Base-by-base conservation (phyloP, 768 basidiomycete genomes). In the Chalciporus chontae region DNA sequence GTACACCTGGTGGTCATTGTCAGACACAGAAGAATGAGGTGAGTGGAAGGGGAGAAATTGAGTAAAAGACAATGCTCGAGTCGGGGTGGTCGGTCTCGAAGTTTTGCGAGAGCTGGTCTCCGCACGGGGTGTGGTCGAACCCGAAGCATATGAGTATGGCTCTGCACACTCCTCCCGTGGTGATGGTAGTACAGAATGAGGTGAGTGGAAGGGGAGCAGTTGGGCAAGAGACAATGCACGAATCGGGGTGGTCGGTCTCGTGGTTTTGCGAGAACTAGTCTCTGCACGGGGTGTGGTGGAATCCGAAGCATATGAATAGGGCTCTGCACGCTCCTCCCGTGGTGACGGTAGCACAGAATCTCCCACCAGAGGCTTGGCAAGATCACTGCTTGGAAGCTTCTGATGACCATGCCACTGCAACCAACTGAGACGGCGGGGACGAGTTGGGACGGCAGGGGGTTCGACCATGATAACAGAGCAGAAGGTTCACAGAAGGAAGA, bases 391-490 rank as follows among this genome's bases (percentile, higher is more conserved):
- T 36, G 50, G 39, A 40, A 47, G 18, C 47, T 63, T 67, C 45
- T 56, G 63, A 43, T 62, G 55, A 39, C 51, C 54, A 40, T 53
- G n/a, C 66, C 66, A 59, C n/a, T 45, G 44, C 19, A 68, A 31
- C 66, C 68, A 68, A 43, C 63, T 68, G 8, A 45, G 38, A 21
- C 61, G 58, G 21, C 57, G 64, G 6, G 59, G 50, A 52, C 47
- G 66, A 13, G 48, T 1, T 14, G 36, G 17, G 7, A 42, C 8
- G 34, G 50, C 40, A 40, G 47, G 39, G 37, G 51, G 47, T 36
- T 66, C 66, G 24, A 27, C 47, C 66, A 68, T 66, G 51, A 56
- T 26, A 14, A 5, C 14, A 7, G 34, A 36, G 34, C 14, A 44
- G 49, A 51, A 55, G 46, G 26, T 46, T 1, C 26, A 1, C 26